phyloP scores from a whole-genome alignment of 2,329 filamentous ascomycete species.

The Exserohilum rostratum region DNA sequence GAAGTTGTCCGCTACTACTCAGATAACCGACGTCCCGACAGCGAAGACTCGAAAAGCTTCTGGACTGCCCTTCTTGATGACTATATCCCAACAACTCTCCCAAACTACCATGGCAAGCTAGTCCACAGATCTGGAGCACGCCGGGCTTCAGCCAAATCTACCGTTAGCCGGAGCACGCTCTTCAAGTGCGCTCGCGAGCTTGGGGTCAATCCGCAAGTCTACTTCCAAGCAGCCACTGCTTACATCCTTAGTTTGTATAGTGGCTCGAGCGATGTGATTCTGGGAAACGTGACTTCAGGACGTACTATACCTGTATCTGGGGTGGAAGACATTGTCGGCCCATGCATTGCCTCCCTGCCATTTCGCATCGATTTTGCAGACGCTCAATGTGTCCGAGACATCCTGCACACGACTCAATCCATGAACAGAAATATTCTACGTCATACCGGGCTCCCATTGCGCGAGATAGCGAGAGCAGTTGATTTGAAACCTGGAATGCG shows the following conservation, averaged over 20 bases:
- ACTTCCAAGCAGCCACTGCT: constrained; percentile 76
- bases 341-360: constrained; percentile 78
- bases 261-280: constrained; percentile 69
- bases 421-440: constrained; percentile 70
- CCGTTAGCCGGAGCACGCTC: constrained; percentile 21
- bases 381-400: constrained; percentile 61
- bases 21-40: constrained; percentile 5
- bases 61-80: constrained; percentile 72
- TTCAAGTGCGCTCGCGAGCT: constrained; percentile 29
- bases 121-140: constrained; percentile 12
- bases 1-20: constrained; percentile 62
- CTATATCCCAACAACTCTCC: constrained; percentile 61
- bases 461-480: constrained; percentile 70
- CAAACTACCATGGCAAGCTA: constrained; percentile 60
- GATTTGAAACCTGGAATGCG: constrained; percentile 60
- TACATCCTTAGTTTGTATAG: constrained; percentile 70
- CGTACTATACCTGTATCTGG: constrained; percentile 72
- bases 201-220: constrained; percentile 67
- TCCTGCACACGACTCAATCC: constrained; percentile 68
- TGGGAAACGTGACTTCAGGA: constrained; percentile 84
- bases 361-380: constrained; percentile 66
- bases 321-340: constrained; percentile 77
- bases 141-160: constrained; percentile 28
- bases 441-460: constrained; percentile 67
- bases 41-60: constrained; percentile 54